phyloP scores from a whole-genome alignment of 1,284 basidiomycete genomes.

The Pseudozyma sp. region DNA sequence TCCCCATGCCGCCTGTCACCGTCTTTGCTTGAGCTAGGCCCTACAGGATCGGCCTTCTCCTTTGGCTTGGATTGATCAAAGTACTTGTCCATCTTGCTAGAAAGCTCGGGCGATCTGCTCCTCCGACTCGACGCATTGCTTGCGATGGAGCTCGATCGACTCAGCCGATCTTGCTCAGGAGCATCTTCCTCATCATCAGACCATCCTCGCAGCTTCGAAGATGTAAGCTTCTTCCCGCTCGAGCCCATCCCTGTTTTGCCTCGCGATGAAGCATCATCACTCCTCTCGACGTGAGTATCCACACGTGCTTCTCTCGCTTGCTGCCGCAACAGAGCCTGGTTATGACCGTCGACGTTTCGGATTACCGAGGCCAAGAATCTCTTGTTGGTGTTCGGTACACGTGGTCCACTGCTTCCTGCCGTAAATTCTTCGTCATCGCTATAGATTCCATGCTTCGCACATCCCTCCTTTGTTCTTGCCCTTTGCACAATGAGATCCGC shows the following conservation, averaged over 20 bases:
- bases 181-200: constrained; percentile 15
- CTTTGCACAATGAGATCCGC: constrained; percentile 40
- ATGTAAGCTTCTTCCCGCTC: background rate
- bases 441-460: background rate
- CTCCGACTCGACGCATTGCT: background rate
- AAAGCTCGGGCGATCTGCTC: background rate
- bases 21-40: too few relatives aligned
- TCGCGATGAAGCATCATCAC: background rate
- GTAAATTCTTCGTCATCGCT: constrained; percentile 4
- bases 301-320: constrained; percentile 8
- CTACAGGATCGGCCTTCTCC: too few relatives aligned
- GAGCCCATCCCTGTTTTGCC: background rate
- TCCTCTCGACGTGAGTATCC: background rate
- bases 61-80: constrained; percentile 47
- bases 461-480: constrained; percentile 10
- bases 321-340: constrained; percentile 36
- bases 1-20: too few relatives aligned
- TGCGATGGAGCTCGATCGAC: background rate
- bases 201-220: constrained; percentile 18
- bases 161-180: too few relatives aligned
- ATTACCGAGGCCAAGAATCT: constrained; percentile 54
- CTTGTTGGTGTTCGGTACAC: constrained; percentile 53
- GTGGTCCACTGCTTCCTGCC: background rate
- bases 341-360: constrained; percentile 57
- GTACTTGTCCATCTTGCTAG: constrained; percentile 64